Percentiles rank a stretch among this genome's conserved stretches.
These are phyloP conservation scores for Huntiella decipiens DNA, from an alignment of 2,329 filamentous ascomycete species.

Conservation along the genomic window DNA sequence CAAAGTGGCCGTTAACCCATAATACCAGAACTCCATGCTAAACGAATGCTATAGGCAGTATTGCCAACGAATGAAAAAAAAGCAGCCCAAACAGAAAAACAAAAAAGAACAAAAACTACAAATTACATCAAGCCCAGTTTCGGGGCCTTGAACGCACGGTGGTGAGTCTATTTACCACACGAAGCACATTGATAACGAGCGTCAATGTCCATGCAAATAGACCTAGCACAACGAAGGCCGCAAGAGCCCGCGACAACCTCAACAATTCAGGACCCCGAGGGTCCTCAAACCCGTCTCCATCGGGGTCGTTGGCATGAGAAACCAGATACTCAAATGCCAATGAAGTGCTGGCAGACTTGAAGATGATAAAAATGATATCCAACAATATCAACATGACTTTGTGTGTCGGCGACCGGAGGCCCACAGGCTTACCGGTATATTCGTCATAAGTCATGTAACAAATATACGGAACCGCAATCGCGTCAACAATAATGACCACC, in stretches of 20 bases:
- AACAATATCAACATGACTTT: constrained; percentile 82
- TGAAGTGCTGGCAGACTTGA: constrained; percentile 82
- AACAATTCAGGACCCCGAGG: constrained; percentile 7
- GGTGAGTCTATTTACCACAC: constrained; percentile 42
- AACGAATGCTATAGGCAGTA: background rate
- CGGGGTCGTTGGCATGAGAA: constrained; percentile 28
- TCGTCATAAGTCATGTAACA: constrained; percentile 92
- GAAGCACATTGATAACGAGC: constrained; percentile 69
- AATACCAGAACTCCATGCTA: too few relatives aligned
- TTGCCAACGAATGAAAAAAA: background rate
- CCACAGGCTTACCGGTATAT: constrained; percentile 83
- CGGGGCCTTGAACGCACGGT: constrained; percentile 12
- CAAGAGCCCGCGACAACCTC: constrained; percentile 42
- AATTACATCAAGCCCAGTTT: constrained; percentile 13
- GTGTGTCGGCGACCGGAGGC: constrained; percentile 60
- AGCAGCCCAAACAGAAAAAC: background rate
- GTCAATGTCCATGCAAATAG: constrained; percentile 80
- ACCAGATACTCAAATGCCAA: constrained; percentile 75
- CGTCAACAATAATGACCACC: constrained; percentile 78
- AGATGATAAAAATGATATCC: constrained; percentile 92
- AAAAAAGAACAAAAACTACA: background rate
- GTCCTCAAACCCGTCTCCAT: constrained; percentile 6
- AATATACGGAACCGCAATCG: constrained; percentile 74
- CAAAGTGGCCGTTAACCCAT: too few relatives aligned
- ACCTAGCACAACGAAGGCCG: constrained; percentile 60